Percentiles rank a stretch among this genome's conserved stretches.
These are phyloP conservation scores for Lachnellula subtilissima DNA, from an alignment of 2,329 filamentous ascomycete species.

Conservation along the genomic window DNA sequence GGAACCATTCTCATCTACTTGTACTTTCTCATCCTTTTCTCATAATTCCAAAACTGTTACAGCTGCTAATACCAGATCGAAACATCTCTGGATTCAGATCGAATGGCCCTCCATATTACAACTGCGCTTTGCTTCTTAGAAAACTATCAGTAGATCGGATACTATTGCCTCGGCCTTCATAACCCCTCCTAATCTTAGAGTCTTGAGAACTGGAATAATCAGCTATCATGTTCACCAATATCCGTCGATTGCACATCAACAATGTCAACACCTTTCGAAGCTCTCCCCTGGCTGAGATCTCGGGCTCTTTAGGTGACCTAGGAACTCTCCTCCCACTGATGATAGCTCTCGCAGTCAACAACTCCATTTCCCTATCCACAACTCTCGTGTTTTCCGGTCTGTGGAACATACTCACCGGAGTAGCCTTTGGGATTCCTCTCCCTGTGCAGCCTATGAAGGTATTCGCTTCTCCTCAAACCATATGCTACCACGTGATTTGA, in stretches of 20 bases:
- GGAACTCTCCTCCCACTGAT: slow-evolving; percentile 86
- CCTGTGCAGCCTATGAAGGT: slow-evolving; percentile 86
- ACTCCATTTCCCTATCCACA: slow-evolving; percentile 73
- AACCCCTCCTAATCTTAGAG: too few relatives aligned
- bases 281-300: slow-evolving; percentile 69
- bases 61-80: too few relatives aligned
- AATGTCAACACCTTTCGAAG: slow-evolving; percentile 52
- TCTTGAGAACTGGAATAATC: neutral
- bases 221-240: slow-evolving; percentile 18
- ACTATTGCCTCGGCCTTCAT: too few relatives aligned
- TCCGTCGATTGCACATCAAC: slow-evolving; percentile 32
- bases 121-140: too few relatives aligned
- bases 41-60: neutral
- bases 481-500: slow-evolving; percentile 8
- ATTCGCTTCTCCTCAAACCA: neutral
- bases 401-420: slow-evolving; percentile 79
- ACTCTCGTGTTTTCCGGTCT: slow-evolving; percentile 86
- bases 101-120: too few relatives aligned
- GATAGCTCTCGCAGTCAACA: slow-evolving; percentile 74
- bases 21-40: neutral
- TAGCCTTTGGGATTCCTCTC: slow-evolving; percentile 79
- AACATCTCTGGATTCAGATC: too few relatives aligned
- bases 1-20: too few relatives aligned
- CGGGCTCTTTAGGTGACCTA: slow-evolving; percentile 82
- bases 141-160: too few relatives aligned